These are phyloP conservation scores for Trifolium dubium DNA, from an alignment of 306 rosid species.

Conservation along the genomic window DNA sequence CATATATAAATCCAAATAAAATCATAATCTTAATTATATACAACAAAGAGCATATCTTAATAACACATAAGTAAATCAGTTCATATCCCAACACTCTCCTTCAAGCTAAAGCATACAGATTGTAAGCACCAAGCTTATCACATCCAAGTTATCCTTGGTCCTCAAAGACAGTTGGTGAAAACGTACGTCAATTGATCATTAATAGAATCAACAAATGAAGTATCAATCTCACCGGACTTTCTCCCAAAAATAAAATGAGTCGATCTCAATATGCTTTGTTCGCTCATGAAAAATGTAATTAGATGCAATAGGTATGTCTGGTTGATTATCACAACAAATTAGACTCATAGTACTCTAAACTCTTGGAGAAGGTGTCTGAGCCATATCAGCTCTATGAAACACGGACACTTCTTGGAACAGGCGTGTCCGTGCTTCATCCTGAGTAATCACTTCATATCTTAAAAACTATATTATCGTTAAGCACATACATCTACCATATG, in stretches of 20 bases:
- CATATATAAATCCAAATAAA: background rate
- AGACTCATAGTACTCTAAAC: background rate
- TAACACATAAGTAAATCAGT: background rate
- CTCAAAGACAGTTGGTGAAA: background rate
- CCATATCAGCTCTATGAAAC: background rate
- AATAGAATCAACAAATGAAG: background rate
- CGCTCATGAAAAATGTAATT: background rate
- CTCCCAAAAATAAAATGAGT: background rate
- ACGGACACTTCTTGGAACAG: too few species aligned
- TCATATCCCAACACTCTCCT: background rate
- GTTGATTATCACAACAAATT: background rate
- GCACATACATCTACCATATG: background rate
- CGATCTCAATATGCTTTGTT: background rate
- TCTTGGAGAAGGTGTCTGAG: background rate
- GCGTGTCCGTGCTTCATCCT: background rate
- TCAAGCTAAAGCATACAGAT: background rate
- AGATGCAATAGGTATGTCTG: background rate
- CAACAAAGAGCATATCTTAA: background rate
- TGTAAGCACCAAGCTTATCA: background rate
- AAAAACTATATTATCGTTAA: background rate
- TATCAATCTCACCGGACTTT: background rate
- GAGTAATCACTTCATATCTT: background rate
- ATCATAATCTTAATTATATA: background rate
- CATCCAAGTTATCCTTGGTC: background rate
- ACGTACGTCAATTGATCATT: background rate